A percentile compares a stretch with the other conserved stretches of the same genome.
phyloP scores from a whole-genome alignment of 805 yeast species.

The Schwanniomyces sp. region DNA sequence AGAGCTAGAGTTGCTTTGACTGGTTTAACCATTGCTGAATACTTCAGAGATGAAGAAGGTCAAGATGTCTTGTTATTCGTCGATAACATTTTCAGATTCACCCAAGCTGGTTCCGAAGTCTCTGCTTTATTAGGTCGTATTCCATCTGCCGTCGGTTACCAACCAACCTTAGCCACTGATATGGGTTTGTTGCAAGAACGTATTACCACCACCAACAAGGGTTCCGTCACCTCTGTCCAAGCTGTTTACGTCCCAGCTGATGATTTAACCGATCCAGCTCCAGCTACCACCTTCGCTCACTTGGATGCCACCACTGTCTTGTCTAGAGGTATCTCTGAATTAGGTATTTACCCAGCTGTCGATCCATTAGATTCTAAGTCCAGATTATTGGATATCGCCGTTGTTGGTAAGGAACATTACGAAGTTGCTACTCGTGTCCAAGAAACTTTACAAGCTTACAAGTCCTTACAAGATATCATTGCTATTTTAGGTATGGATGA shows the following conservation, averaged over 20 bases:
- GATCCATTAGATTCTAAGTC: constrained; percentile 99
- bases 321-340: constrained; percentile 99
- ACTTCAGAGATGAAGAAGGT: constrained; percentile 99
- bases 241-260: constrained; percentile 99
- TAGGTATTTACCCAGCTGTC: constrained; percentile 99
- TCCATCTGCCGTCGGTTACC: constrained; percentile 99
- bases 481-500: constrained; percentile 99
- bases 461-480: constrained; percentile 99
- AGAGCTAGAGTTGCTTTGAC: constrained; percentile 99
- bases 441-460: constrained; percentile 99
- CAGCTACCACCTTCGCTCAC: constrained; percentile 99
- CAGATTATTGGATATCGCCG: constrained; percentile 94
- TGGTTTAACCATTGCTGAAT: constrained; percentile 99
- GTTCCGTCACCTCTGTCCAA: constrained; percentile 99
- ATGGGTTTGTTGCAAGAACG: constrained; percentile 99
- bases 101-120: constrained; percentile 99
- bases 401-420: constrained; percentile 99
- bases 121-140: constrained; percentile 99
- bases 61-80: constrained; percentile 99
- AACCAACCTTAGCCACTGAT: constrained; percentile 99
- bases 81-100: constrained; percentile 99
- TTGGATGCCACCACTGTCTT: constrained; percentile 99
- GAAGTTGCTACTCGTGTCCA: constrained; percentile 92
- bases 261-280: constrained; percentile 99
- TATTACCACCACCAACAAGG: constrained; percentile 99